phyloP scores from a whole-genome alignment of 805 yeast genomes.

The Barnettozyma pratensis region DNA sequence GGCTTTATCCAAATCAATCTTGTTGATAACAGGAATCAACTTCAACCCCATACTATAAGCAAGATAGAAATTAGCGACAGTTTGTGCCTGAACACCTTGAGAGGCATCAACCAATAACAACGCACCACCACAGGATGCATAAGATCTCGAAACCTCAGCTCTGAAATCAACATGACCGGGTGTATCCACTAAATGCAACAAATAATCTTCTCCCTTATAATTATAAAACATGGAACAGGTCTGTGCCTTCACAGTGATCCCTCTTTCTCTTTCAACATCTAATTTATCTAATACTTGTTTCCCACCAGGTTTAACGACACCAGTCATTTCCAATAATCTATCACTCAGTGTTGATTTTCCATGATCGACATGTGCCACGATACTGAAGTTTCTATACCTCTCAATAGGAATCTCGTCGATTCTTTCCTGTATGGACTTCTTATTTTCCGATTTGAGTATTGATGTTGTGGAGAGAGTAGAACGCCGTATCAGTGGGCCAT shows the following conservation, averaged over 20 bases:
- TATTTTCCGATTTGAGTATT: neutral
- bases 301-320: slow-evolving; percentile 78
- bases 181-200: slow-evolving; percentile 89
- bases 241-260: slow-evolving; percentile 95
- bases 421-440: slow-evolving; percentile 39
- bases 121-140: slow-evolving; percentile 96
- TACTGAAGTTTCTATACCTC: slow-evolving; percentile 83
- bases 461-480: slow-evolving; percentile 1
- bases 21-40: slow-evolving; percentile 85
- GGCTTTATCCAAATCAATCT: slow-evolving; percentile 85
- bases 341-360: slow-evolving; percentile 88
- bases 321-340: slow-evolving; percentile 79
- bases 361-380: slow-evolving; percentile 95
- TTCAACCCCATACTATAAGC: slow-evolving; percentile 83
- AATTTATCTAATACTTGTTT: slow-evolving; percentile 85
- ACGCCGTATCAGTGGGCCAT: slow-evolving; percentile 7
- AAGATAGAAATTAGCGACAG: slow-evolving; percentile 92
- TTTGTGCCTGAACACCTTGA: slow-evolving; percentile 96
- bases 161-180: slow-evolving; percentile 98
- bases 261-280: slow-evolving; percentile 94
- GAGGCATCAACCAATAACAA: slow-evolving; percentile 86
- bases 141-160: slow-evolving; percentile 88
- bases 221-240: slow-evolving; percentile 90
- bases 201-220: slow-evolving; percentile 62
- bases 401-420: slow-evolving; percentile 77